Percentiles rank a stretch among this genome's conserved stretches.
phyloP scores from a whole-genome alignment of 768 basidiomycete genomes.

The Kondoa malvinella region DNA sequence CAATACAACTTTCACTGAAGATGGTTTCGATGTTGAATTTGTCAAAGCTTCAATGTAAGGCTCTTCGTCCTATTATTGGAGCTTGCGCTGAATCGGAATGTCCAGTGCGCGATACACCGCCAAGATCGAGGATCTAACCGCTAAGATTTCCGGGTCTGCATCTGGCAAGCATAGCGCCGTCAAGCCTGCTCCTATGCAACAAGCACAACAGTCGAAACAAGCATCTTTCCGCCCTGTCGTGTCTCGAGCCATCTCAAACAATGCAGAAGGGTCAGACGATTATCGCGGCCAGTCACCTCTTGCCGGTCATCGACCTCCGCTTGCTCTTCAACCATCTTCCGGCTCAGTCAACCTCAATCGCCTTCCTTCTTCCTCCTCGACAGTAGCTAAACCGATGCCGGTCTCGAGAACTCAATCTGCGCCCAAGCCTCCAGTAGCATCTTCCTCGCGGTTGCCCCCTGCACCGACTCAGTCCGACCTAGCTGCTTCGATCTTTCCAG shows the following conservation, averaged over 20 bases:
- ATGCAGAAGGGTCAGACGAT: background rate
- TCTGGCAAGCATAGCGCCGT: too few species aligned
- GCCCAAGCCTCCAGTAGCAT: background rate
- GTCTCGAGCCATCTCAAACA: too few species aligned
- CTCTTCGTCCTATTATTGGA: too few species aligned
- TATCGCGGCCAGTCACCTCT: background rate
- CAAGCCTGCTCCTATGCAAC: background rate
- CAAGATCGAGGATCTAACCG: background rate
- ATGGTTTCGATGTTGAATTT: background rate
- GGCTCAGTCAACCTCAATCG: background rate
- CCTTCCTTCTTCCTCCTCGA: background rate
- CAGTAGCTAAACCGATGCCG: background rate
- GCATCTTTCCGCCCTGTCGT: background rate
- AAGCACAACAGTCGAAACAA: background rate
- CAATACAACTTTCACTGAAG: background rate
- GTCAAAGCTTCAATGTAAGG: background rate
- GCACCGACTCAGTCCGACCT: background rate
- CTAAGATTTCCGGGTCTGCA: background rate
- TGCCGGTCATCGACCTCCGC: background rate
- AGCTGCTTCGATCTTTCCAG: background rate
- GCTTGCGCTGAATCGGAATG: too few species aligned
- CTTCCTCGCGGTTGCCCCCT: background rate
- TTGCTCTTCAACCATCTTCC: background rate
- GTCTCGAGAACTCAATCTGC: background rate
- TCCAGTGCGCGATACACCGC: background rate